These are phyloP conservation scores for Verticillium albo-atrum DNA, from an alignment of 2,329 filamentous ascomycete genomes.

Conservation along the genomic window DNA sequence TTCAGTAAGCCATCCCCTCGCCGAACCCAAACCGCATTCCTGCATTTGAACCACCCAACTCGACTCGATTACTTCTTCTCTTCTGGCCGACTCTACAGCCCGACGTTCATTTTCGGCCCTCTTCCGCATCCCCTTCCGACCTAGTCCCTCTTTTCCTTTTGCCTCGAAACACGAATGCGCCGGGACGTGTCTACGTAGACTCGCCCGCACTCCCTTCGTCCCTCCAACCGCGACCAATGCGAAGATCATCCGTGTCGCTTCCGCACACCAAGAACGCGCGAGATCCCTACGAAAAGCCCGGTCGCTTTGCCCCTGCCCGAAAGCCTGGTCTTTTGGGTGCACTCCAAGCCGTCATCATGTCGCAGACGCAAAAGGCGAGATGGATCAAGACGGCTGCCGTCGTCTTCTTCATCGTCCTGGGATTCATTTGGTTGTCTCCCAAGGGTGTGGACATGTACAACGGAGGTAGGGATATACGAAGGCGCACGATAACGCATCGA, in stretches of 20 bases:
- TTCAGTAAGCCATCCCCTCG: neutral
- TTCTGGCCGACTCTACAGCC: neutral
- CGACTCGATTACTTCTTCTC: neutral
- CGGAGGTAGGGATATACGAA: conserved; percentile 32
- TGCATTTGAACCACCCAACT: neutral
- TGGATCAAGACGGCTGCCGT: conserved; percentile 63
- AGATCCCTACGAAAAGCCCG: conserved; percentile 63
- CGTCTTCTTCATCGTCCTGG: conserved; percentile 52
- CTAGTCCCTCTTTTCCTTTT: neutral
- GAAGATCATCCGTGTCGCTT: conserved; percentile 61
- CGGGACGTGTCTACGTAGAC: conserved; percentile 1
- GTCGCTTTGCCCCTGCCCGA: conserved; percentile 49
- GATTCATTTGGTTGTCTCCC: conserved; percentile 62
- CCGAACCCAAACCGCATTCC: neutral
- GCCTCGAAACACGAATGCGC: conserved; percentile 8
- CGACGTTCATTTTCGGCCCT: neutral
- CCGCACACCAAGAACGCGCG: conserved; percentile 54
- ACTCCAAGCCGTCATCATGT: conserved; percentile 55
- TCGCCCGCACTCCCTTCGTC: neutral
- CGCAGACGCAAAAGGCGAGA: conserved; percentile 60
- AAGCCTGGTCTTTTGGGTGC: conserved; percentile 46
- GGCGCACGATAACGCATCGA: neutral
- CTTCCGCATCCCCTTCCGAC: conserved; percentile 6
- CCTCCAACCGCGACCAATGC: conserved; percentile 37
- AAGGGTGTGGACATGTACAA: conserved; percentile 51